phyloP scores from a whole-genome alignment of 2,329 filamentous ascomycete species.

The Nothophaeocryptopus gaeumannii region DNA sequence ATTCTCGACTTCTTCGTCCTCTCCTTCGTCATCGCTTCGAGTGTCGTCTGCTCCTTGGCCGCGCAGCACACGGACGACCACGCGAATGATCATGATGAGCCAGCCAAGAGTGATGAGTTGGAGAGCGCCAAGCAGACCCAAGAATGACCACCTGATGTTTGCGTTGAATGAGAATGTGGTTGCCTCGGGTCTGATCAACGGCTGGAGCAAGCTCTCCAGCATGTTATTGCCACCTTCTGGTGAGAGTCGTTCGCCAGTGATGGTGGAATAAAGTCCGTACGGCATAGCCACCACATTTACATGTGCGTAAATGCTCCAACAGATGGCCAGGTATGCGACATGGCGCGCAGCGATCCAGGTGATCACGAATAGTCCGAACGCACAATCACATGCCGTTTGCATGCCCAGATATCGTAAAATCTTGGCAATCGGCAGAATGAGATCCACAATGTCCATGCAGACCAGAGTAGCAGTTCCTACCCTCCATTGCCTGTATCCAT shows the following conservation, averaged over 20 bases:
- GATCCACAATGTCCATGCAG: slow-evolving; percentile 90
- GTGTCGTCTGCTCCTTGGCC: slow-evolving; percentile 79
- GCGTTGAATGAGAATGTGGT: slow-evolving; percentile 72
- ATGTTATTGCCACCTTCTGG: slow-evolving; percentile 48
- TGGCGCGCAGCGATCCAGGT: slow-evolving; percentile 84
- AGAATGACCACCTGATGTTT: slow-evolving; percentile 71
- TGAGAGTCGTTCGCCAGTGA: slow-evolving; percentile 53
- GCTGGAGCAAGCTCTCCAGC: slow-evolving; percentile 64
- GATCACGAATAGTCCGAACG: slow-evolving; percentile 81
- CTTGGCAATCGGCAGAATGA: slow-evolving; percentile 80
- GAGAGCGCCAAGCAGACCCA: slow-evolving; percentile 71
- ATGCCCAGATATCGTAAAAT: slow-evolving; percentile 86
- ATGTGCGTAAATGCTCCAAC: slow-evolving; percentile 76
- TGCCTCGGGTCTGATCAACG: slow-evolving; percentile 68
- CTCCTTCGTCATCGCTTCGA: slow-evolving; percentile 81
- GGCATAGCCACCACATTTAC: slow-evolving; percentile 58
- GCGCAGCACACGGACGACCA: slow-evolving; percentile 75
- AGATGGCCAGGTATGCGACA: slow-evolving; percentile 72
- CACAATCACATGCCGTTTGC: slow-evolving; percentile 71
- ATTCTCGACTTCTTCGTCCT: slow-evolving; percentile 53
- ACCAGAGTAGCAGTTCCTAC: slow-evolving; percentile 86
- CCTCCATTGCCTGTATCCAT: slow-evolving; percentile 80
- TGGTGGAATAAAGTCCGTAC: slow-evolving; percentile 66
- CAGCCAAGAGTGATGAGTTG: slow-evolving; percentile 79
- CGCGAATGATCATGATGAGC: slow-evolving; percentile 84